phyloP scores from a whole-genome alignment of 345 rosid genomes.

The Crucihimalaya himalaica region DNA sequence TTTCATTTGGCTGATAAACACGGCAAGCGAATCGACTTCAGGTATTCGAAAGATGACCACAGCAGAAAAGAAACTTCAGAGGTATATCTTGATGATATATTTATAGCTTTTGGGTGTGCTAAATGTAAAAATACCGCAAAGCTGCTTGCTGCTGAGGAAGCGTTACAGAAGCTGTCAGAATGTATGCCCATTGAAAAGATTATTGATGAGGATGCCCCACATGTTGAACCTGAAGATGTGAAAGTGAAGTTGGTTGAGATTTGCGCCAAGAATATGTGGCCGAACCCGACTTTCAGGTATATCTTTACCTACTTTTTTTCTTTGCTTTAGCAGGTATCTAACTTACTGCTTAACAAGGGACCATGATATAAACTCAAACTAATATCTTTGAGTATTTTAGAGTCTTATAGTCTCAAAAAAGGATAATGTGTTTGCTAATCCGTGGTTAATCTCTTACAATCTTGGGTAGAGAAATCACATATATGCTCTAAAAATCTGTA shows the following conservation, averaged over 20 bases:
- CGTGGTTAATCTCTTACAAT: not conserved
- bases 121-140: conserved; percentile 53
- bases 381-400: not conserved
- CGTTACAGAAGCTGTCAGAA: conserved; percentile 44
- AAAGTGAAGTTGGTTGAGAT: not conserved
- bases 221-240: not conserved
- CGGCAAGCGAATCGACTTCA: conserved; percentile 39
- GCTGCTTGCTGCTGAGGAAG: conserved; percentile 53
- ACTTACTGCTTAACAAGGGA: not conserved
- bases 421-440: not conserved
- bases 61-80: conserved; percentile 34
- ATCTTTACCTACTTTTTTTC: not conserved
- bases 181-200: conserved; percentile 6
- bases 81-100: conserved; percentile 49
- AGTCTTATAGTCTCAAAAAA: not conserved
- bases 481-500: not conserved
- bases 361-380: not conserved
- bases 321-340: not conserved
- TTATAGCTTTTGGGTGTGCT: conserved; percentile 48
- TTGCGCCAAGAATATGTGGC: not conserved
- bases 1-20: conserved; percentile 55
- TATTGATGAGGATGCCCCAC: not conserved
- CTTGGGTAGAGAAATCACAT: not conserved
- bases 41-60: conserved; percentile 35
- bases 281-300: not conserved